Evolutionary conservation across 768 basidiomycete species (phyloP), one percentile per base, ranked within the genome.

Genomic region (Suillus clintonianus): DNA sequence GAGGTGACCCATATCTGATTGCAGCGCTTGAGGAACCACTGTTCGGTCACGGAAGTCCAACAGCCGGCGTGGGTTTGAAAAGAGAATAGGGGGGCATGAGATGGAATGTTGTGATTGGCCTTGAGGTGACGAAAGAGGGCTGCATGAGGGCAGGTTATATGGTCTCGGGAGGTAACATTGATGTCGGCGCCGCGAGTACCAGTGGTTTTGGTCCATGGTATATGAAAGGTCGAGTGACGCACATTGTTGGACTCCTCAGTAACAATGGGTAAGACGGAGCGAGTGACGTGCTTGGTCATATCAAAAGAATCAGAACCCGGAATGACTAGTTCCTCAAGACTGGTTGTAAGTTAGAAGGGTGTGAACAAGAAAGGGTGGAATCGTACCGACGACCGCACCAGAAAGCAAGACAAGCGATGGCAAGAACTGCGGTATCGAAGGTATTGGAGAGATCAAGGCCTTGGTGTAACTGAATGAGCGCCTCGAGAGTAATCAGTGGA

Each of bases 161-260:
- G 66, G 14, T 37, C 39, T 6, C 59, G 34, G 3, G 54, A 68
- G n/a, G 72, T 74, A 30, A 78, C 51, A 3, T 72, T 65, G n/a
- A 77, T 66, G 30, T 72, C 66, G 0, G 74, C 74, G 5, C 80
- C 73, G 0, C 42, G 41, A 5, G 68, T 37, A 0, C 61, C 39
- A 1, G 75, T 77, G 0, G 76, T 75, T 60, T 81, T 80, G 0
- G 77, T 74, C 72, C 76, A 78, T 0, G 80, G 79, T 10, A 81
- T 76, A 42, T 73, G 74, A 32, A 67, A 71, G 6, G 66, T 64
- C 14, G 70, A 64, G 48, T 62, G 69, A 32, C 30, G 51, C 17
- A 53, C 19, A 32, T 32, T 19, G 10, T 53, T 32, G 19, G 51
- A 53, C 17, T 53, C 30, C 11, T 13, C 17, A 53, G 51, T 32